Conservation (phyloP, 441 rosid species). For the Corymbia citriodora region DNA sequence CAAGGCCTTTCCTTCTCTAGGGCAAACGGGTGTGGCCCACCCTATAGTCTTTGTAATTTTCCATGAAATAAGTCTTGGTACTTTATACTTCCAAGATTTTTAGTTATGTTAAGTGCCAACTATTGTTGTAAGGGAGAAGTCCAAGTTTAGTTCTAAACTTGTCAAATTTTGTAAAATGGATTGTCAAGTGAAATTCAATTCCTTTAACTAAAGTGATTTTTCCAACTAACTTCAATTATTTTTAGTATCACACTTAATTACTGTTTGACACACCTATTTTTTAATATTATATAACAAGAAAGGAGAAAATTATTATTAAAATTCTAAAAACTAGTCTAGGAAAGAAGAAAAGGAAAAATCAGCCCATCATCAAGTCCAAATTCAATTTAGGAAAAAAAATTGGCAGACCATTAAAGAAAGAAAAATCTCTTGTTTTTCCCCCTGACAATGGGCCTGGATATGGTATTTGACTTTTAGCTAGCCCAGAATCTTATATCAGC, state of each 20-base stretch:
- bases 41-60: neutral
- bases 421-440: too few relatives aligned
- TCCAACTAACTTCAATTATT: neutral
- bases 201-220: neutral
- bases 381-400: neutral
- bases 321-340: neutral
- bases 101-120: too few relatives aligned
- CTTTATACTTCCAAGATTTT: neutral
- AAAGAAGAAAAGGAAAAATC: neutral
- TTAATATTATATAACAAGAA: neutral
- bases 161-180: neutral
- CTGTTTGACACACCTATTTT: neutral
- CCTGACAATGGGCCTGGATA: neutral
- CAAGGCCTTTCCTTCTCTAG: neutral
- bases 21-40: fast-evolving
- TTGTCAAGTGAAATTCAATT: neutral
- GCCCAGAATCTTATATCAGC: neutral
- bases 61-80: neutral
- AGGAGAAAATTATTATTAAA: neutral
- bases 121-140: neutral
- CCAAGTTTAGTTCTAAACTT: neutral
- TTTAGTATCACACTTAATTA: neutral
- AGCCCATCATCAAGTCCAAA: neutral
- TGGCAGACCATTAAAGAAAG: neutral
- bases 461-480: neutral